These are phyloP conservation scores for Ormosia emarginata DNA, from an alignment of 306 rosid species.

Conservation along the genomic window DNA sequence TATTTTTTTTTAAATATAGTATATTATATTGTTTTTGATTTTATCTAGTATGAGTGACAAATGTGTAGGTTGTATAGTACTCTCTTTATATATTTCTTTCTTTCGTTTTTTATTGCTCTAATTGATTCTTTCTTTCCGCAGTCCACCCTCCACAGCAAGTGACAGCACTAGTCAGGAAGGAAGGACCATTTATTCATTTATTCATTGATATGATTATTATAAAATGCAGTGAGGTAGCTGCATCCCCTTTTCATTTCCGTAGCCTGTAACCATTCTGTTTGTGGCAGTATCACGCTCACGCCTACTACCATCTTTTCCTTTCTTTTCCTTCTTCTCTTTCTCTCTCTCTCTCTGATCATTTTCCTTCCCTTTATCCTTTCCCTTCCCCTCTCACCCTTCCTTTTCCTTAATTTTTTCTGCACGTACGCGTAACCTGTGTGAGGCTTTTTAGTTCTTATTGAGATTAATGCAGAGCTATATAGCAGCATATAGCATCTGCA, in stretches of 20 bases:
- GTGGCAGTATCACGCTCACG: conserved; percentile 14
- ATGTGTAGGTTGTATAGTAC: not conserved
- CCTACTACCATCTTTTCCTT: not conserved
- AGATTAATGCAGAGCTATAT: conserved; percentile 5
- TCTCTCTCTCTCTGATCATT: not conserved
- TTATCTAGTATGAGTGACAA: not conserved
- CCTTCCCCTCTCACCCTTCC: not conserved
- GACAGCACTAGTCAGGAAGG: not conserved
- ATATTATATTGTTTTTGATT: not conserved
- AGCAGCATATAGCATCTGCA: conserved; percentile 11
- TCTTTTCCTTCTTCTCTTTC: not conserved
- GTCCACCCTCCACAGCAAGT: not conserved
- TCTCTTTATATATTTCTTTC: not conserved
- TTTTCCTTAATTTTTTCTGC: not conserved
- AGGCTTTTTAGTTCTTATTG: too few relatives aligned
- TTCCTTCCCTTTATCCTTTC: not conserved
- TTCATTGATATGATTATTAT: not conserved
- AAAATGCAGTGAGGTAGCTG: not conserved
- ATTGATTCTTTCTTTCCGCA: not conserved
- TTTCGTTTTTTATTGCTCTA: not conserved
- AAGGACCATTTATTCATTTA: conserved; percentile 7
- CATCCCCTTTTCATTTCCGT: not conserved
- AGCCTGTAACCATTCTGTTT: not conserved
- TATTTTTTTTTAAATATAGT: not conserved
- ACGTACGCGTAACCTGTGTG: not conserved